Evolutionary conservation across 805 yeast species (phyloP).

Genomic region (Metschnikowia arizonensis): DNA sequence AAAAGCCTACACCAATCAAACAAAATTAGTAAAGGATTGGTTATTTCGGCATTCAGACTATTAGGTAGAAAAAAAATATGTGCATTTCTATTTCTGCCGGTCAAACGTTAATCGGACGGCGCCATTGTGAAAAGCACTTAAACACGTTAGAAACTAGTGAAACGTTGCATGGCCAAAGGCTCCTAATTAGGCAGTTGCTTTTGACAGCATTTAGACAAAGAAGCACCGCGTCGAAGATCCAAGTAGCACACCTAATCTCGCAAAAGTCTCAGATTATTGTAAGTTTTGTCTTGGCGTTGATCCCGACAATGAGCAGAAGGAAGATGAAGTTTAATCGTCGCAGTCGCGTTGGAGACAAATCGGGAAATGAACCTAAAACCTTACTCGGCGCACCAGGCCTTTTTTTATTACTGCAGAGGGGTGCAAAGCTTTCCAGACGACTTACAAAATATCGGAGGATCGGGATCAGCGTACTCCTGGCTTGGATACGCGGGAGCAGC

Average conservation of each 20-base stretch:
- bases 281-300: too few relatives aligned
- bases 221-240: not conserved
- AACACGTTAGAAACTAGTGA: not conserved
- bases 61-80: too few relatives aligned
- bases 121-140: not conserved
- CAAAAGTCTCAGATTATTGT: not conserved
- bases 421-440: constrained; percentile 1
- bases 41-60: too few relatives aligned
- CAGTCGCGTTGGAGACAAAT: not conserved
- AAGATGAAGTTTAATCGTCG: not conserved
- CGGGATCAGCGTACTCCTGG: not conserved
- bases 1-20: too few relatives aligned
- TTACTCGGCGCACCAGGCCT: not conserved
- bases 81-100: not conserved
- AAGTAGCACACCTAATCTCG: not conserved
- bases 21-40: too few relatives aligned
- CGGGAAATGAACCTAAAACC: not conserved
- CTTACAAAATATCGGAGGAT: not conserved
- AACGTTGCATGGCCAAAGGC: not conserved
- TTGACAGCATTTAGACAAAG: not conserved
- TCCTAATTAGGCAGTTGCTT: not conserved
- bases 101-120: not conserved
- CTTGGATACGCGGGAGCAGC: not conserved
- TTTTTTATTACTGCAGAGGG: not conserved
- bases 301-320: not conserved